Percentiles rank a stretch among this genome's conserved stretches.
Evolutionary conservation across 208 protist species (phyloP).

Genomic region (Leishmania amazonensis): DNA sequence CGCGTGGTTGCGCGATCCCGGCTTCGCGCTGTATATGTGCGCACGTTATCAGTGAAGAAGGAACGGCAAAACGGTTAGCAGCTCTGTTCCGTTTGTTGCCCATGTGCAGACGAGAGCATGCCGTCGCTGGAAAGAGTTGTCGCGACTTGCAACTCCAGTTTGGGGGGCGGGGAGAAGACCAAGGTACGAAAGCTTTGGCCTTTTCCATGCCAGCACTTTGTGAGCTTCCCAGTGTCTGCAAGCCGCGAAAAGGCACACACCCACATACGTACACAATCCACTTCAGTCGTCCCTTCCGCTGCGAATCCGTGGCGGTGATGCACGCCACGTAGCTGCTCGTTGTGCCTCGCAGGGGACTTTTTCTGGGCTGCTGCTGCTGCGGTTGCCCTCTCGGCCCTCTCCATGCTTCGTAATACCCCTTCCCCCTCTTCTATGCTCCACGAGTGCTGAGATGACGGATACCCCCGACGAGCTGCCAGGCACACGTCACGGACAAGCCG

Average conservation of each 20-base stretch:
- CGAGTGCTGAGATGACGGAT: not conserved
- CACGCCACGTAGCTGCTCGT: not conserved
- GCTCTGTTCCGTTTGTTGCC: not conserved
- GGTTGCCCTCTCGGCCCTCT: not conserved
- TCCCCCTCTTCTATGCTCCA: not conserved
- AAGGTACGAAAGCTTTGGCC: not conserved
- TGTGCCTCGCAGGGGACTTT: not conserved
- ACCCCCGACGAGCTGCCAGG: not conserved
- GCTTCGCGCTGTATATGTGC: not conserved
- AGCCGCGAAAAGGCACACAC: too few species aligned
- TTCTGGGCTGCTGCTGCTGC: not conserved
- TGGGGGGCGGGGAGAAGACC: not conserved
- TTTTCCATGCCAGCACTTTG: not conserved
- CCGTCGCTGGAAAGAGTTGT: not conserved
- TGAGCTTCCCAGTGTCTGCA: not conserved
- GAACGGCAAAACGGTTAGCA: not conserved
- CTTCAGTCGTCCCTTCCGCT: not conserved
- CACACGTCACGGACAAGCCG: not conserved
- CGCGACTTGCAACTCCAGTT: not conserved
- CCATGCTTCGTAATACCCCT: not conserved
- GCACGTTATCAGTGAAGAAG: too few species aligned
- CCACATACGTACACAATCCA: too few species aligned
- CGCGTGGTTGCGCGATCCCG: not conserved
- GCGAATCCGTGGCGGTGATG: not conserved
- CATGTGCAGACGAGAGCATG: not conserved